Base-by-base conservation (phyloP, 148 eudicot species). In the Chenopodium berlandieri region DNA sequence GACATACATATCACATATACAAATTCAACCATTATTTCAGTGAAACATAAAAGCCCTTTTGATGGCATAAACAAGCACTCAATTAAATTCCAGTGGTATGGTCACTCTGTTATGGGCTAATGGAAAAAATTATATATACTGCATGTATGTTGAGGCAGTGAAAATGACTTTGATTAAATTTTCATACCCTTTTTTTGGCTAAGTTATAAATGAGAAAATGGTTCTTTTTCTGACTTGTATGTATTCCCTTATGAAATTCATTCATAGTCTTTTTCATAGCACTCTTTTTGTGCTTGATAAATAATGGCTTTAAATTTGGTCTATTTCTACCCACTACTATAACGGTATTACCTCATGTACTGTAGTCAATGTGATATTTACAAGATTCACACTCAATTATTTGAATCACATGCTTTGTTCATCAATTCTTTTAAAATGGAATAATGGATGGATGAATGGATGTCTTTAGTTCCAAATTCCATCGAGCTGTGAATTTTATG, bases 31-130 rank as follows among this genome's bases (percentile, higher is more conserved):
- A 82, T 77, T 71, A 82, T 77, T 71, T 71, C 44, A 68, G 76
- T 77, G 80, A 70, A 82, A 82, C 52, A 70, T 82, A 82, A 44
- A 56, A 80, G 73, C 25, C 64, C 30, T 54, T 47, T 48, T 58
- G 27, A 82, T 56, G 23, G 44, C 77, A 27, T 27, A 27, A 27
- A 27, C 27, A 27, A 27, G 27, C 27, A 27, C 27, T 27, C 27
- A 27, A 70, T 67, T 79, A 56, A 79, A 47, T 56, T 52, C 58
- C 77, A 31, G 63, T 60, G 52, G 71, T 12, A 25, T 12, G 25
- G 56, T 13, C 68, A 32, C 31, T 2, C 71, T 62, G 37, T 78
- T 65, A 64, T 44, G 72, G 70, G 48, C 73, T 34, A 50, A 31
- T 40, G 69, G 50, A 46, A 75, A 52, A 54, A 82, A 1, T 3